phyloP scores from a whole-genome alignment of 495 filamentous ascomycete genomes.

The Pseudoneurospora amorphoporcata region DNA sequence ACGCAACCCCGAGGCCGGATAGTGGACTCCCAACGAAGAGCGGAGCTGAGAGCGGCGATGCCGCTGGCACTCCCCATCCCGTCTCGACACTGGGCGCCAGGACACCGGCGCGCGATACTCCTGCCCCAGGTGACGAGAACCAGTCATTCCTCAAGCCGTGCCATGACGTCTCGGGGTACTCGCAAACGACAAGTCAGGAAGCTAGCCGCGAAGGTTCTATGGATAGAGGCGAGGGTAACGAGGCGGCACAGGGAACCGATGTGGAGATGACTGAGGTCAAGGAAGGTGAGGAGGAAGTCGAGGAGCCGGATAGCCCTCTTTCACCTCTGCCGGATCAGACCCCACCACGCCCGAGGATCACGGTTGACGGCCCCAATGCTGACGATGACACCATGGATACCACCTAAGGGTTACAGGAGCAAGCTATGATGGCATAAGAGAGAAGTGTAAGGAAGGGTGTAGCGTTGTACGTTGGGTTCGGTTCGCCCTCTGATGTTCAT shows the following conservation, averaged over 20 bases:
- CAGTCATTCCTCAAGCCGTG: constrained; percentile 29
- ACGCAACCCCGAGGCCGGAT: constrained; percentile 29
- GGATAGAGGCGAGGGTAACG: constrained; percentile 11
- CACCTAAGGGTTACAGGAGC: constrained; percentile 21
- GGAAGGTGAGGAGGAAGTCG: constrained; percentile 55
- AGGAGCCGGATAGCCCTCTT: constrained; percentile 29
- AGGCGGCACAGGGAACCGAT: constrained; percentile 37
- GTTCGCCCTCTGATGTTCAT: neutral
- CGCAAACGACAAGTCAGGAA: constrained; percentile 30
- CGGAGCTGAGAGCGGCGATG: constrained; percentile 29
- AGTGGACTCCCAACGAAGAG: constrained; percentile 26
- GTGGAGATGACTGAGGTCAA: constrained; percentile 28
- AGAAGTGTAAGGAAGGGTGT: neutral
- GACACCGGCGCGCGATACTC: constrained; percentile 55
- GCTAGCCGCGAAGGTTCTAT: constrained; percentile 24
- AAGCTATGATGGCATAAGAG: neutral
- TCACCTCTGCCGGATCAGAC: constrained; percentile 28
- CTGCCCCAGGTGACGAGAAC: constrained; percentile 18
- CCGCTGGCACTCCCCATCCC: constrained; percentile 37
- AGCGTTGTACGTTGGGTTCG: neutral
- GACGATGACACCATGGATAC: constrained; percentile 61
- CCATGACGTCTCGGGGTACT: constrained; percentile 34
- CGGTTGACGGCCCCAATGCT: constrained; percentile 37
- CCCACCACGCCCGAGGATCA: constrained; percentile 27
- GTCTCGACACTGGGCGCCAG: constrained; percentile 41